Evolutionary conservation across 495 filamentous ascomycete species (phyloP).

Genomic region (Podospora appendiculata): DNA sequence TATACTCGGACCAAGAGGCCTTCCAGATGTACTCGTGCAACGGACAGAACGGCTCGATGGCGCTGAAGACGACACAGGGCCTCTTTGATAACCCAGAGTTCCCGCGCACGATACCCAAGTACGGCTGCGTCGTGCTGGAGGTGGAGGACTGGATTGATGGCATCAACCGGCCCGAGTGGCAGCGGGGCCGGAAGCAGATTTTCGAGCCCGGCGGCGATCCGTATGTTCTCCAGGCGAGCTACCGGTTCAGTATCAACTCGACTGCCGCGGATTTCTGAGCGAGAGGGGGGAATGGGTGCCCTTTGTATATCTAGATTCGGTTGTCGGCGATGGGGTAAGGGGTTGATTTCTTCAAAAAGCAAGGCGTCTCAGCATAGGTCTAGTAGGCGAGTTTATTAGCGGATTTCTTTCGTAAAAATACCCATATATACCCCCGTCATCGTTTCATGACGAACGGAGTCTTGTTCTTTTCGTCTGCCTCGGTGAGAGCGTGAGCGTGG

Average conservation of each 20-base stretch:
- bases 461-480: too few relatives aligned
- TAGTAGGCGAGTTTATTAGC: too few relatives aligned
- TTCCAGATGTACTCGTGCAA: conserved; percentile 75
- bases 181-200: conserved; percentile 52
- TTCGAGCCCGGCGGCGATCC: conserved; percentile 55
- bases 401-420: too few relatives aligned
- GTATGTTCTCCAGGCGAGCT: conserved; percentile 58
- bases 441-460: too few relatives aligned
- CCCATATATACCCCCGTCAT: too few relatives aligned
- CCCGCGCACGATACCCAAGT: conserved; percentile 49
- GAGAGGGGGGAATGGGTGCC: neutral
- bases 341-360: too few relatives aligned
- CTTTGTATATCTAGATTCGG: too few relatives aligned
- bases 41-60: conserved; percentile 58
- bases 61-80: conserved; percentile 60
- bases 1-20: conserved; percentile 68
- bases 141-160: conserved; percentile 71
- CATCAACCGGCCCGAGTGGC: conserved; percentile 77
- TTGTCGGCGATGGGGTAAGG: too few relatives aligned
- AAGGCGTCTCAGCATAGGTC: too few relatives aligned
- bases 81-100: conserved; percentile 26
- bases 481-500: too few relatives aligned
- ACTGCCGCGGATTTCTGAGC: conserved; percentile 14
- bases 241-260: conserved; percentile 45
- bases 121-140: conserved; percentile 66